Conservation (phyloP, 164 flowering plant species). For the Stephania yunnanensis region DNA sequence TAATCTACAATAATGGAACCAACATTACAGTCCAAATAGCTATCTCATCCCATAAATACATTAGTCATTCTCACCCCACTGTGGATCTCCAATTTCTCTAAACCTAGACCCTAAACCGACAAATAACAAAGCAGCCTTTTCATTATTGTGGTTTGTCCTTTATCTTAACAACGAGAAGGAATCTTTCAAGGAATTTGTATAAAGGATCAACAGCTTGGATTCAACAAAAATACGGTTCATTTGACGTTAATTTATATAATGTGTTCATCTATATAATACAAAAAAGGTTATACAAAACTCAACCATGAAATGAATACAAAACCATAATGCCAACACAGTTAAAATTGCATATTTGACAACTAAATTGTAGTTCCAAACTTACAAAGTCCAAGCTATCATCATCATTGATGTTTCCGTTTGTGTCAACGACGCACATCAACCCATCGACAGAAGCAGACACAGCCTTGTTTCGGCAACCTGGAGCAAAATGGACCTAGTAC, state of each 20-base stretch:
- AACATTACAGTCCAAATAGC: too few relatives aligned
- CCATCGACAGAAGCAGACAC: slow-evolving; percentile 97
- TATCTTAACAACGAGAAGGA: neutral
- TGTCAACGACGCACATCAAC: slow-evolving; percentile 68
- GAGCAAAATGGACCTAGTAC: slow-evolving; percentile 77
- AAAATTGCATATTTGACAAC: neutral
- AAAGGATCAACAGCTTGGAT: neutral
- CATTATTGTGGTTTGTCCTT: neutral
- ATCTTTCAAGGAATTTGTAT: neutral
- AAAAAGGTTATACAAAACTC: neutral
- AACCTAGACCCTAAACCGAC: neutral
- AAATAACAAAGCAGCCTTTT: neutral
- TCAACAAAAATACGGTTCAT: neutral
- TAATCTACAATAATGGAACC: too few relatives aligned
- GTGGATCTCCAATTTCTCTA: too few relatives aligned
- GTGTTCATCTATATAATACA: too few relatives aligned
- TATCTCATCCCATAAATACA: too few relatives aligned
- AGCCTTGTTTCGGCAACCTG: slow-evolving; percentile 58
- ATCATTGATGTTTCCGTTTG: slow-evolving; percentile 72
- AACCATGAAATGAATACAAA: neutral
- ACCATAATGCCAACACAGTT: neutral
- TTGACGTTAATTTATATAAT: too few relatives aligned
- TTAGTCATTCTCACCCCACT: too few relatives aligned
- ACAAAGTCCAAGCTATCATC: slow-evolving; percentile 87
- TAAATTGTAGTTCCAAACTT: slow-evolving; percentile 25